Evolutionary conservation across 192 early-diverging fungal genomes (phyloP), one percentile per base, ranked within the genome.

Genomic region (Geosiphon pyriformis): DNA sequence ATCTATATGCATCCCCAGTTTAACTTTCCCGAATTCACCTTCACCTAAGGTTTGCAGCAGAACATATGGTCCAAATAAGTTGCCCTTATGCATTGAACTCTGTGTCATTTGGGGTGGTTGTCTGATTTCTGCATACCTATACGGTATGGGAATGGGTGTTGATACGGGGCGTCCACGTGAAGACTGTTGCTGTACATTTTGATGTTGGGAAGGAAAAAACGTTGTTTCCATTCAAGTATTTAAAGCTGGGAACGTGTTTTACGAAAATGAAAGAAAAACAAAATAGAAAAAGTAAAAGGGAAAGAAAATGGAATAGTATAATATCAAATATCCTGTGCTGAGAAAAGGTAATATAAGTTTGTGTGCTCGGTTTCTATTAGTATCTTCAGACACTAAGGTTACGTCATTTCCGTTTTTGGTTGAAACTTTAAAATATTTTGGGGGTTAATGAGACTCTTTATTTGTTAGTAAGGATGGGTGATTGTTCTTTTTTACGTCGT

Each of bases 1-100:
- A 29, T 88, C 83, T 47, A 81, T 80, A 69, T 98, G 93, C 70
- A 91, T 85, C 2, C 91, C 94, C 15, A 97, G 83, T 78, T 98
- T 98, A 65, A 96, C 94, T 77, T 98, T 96, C 62, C 92, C 94
- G 80, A 96, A 96, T 81, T 98, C 95, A 56, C 94, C 96, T 78
- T 96, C 94, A 59, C 94, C 94, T 11, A 98, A 83, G 25, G 94
- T 97, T 78, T 98, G 95, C 54, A 94, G 83, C 65, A 98, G 84
- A 17, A 93, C 72, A 80, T 99, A 99, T 60, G 93, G 92, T 4
- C 94, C 91, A 74, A 93, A 89, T 70, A 89, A 84, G 25, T 84
- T 86, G 37, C 80, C 75, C 71, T 78, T 76, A 67, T 79, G 60
- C 58, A 68, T 71, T 8, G 76, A 71, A 31, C 26, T 56, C 47